phyloP scores from a whole-genome alignment of 306 rosid species.

The Begonia fuchsioides region DNA sequence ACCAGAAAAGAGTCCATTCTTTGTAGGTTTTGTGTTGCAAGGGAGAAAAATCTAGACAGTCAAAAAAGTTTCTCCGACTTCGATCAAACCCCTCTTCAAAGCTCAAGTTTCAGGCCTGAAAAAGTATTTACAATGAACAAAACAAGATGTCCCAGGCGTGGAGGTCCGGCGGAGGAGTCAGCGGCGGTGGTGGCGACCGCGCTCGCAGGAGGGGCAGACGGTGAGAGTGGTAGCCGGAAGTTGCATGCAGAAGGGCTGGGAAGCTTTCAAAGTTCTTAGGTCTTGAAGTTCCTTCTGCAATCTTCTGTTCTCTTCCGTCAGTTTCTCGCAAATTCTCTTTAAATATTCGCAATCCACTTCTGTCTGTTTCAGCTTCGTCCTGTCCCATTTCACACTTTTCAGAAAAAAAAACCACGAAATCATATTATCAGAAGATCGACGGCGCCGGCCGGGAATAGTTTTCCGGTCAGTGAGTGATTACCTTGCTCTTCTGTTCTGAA shows the following conservation, averaged over 20 bases:
- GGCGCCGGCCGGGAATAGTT: neutral
- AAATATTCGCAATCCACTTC: constrained; percentile 94
- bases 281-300: constrained; percentile 90
- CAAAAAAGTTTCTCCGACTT: too few relatives aligned
- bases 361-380: constrained; percentile 97
- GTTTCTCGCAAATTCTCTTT: constrained; percentile 76
- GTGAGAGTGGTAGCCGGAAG: constrained; percentile 97
- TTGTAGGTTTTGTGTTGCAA: too few relatives aligned
- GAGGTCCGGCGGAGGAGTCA: constrained; percentile 2
- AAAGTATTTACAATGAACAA: too few relatives aligned
- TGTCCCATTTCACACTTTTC: too few relatives aligned
- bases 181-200: constrained; percentile 43
- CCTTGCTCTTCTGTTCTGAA: constrained; percentile 99
- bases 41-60: too few relatives aligned
- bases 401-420: neutral
- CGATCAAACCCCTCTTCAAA: too few relatives aligned
- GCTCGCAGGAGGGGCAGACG: constrained; percentile 94
- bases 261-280: constrained; percentile 67
- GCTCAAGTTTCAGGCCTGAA: too few relatives aligned
- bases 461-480: neutral
- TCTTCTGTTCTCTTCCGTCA: constrained; percentile 88
- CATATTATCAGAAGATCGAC: neutral
- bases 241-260: constrained; percentile 80
- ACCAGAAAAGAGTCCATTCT: too few relatives aligned
- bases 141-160: too few relatives aligned